Conservation (phyloP, 257 asterid genomes). For the Petunia secreta region DNA sequence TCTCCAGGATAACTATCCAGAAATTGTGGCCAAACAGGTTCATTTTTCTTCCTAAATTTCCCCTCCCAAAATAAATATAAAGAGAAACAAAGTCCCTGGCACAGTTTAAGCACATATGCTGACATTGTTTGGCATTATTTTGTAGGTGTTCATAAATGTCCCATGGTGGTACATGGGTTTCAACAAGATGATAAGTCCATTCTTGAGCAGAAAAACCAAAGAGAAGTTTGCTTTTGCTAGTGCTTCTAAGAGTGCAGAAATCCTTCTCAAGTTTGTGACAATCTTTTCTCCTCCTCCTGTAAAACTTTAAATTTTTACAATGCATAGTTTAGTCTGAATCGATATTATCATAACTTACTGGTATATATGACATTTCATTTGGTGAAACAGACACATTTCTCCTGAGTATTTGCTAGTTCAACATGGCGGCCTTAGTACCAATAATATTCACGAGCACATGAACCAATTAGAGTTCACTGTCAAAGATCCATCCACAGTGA, state of each 20-base stretch:
- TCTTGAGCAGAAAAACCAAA: constrained; percentile 41
- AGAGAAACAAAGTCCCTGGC: too few relatives aligned
- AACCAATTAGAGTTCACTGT: neutral
- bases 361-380: neutral
- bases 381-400: neutral
- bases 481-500: neutral
- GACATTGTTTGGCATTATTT: neutral
- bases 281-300: neutral
- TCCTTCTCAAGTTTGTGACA: constrained; percentile 41
- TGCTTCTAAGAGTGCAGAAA: constrained; percentile 36
- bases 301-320: neutral
- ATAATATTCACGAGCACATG: neutral
- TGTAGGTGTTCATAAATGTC: constrained; percentile 44
- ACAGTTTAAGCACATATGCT: neutral
- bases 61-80: too few relatives aligned
- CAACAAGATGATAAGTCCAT: constrained; percentile 45
- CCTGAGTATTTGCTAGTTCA: neutral
- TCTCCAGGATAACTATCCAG: constrained; percentile 76
- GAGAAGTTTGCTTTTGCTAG: constrained; percentile 46
- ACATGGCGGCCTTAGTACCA: neutral
- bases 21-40: constrained; percentile 77
- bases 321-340: too few relatives aligned
- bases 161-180: constrained; percentile 53
- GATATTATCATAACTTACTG: neutral
- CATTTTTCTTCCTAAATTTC: neutral